Percentiles rank a stretch among this genome's conserved stretches.
Conservation (phyloP, 2,329 filamentous ascomycete species). For the Colletotrichum noveboracense region DNA sequence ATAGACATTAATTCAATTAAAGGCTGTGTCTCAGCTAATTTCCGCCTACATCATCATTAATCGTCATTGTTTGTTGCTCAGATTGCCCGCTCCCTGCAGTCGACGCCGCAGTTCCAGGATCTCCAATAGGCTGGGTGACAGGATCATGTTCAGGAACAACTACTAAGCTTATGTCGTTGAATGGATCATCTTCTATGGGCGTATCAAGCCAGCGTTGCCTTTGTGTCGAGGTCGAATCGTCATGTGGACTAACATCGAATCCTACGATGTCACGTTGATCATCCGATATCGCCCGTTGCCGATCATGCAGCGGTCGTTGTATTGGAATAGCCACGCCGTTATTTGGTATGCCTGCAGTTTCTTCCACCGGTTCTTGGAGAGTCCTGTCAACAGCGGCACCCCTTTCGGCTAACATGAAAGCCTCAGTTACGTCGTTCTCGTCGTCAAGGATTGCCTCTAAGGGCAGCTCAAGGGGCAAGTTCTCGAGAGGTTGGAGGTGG, state of each 20-base stretch:
- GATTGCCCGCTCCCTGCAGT: not conserved
- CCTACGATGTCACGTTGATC: not conserved
- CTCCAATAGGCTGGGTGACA: not conserved
- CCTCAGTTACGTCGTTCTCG: not conserved
- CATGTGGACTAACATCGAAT: not conserved
- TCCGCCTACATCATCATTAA: not conserved
- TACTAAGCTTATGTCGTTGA: not conserved
- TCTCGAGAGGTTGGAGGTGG: not conserved
- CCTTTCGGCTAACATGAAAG: not conserved
- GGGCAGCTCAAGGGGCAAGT: not conserved
- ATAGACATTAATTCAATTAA: slow-evolving; percentile 31
- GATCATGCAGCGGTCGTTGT: not conserved
- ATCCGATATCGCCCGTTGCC: not conserved
- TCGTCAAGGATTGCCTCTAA: not conserved
- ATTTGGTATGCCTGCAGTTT: not conserved
- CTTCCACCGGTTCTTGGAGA: not conserved
- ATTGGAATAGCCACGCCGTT: not conserved
- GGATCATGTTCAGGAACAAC: not conserved
- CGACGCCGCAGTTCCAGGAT: not conserved
- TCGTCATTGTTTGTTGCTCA: not conserved
- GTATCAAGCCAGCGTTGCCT: not conserved
- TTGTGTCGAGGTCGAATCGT: not conserved
- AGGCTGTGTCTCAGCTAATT: not conserved
- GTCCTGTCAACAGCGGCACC: not conserved
- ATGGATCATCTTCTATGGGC: not conserved